Base-by-base conservation (phyloP, 176 grass and related monocot genomes). In the Carex myosuroides region DNA sequence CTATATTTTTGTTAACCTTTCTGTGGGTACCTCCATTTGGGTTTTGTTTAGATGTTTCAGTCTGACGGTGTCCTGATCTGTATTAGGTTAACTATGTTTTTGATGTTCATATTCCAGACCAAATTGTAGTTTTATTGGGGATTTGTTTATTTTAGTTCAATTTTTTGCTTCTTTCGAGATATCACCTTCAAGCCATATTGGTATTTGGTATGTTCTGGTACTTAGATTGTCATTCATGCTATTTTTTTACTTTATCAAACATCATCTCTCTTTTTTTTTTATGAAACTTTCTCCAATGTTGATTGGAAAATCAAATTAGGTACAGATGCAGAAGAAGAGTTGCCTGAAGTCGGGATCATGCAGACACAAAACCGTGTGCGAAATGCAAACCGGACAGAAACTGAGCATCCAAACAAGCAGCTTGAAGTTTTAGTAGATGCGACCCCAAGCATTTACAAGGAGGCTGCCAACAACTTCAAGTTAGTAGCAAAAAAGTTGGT, bases 391-490 rank as follows among this genome's bases (percentile, higher is more conserved):
- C 55, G 72, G 72, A 56, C 72, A 29, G 72, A 76, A 50, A 76
- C 55, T 13, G 21, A 53, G 44, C 48, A 54, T 32, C 22, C 12
- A 55, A 76, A 55, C 46, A 76, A 53, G 72, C 46, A 13, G 48
- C 72, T 16, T 54, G 22, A 55, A 30, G 11, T 30, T 76, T 30
- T 55, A 29, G 48, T 4, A 13, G 48, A 56, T 55, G 14, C 20
- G 6, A 29, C 22, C 48, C 46, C 72, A 76, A 76, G 72, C 48
- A 46, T 76, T 55, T 76, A 76, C 72, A 76, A 55, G 72, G 72
- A 76, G 46, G 22, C 72, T 76, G 55, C 48, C 22, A 17, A 20
- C 48, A 55, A 55, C 48, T 76, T 32, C 22, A 76, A 76, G 22
- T 7, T 55, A 13, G 48, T 76, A 12, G 72, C 72, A 30, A 76